Conservation (phyloP, 1,139 yeast genomes). For the Saccharomyces hybrid region DNA sequence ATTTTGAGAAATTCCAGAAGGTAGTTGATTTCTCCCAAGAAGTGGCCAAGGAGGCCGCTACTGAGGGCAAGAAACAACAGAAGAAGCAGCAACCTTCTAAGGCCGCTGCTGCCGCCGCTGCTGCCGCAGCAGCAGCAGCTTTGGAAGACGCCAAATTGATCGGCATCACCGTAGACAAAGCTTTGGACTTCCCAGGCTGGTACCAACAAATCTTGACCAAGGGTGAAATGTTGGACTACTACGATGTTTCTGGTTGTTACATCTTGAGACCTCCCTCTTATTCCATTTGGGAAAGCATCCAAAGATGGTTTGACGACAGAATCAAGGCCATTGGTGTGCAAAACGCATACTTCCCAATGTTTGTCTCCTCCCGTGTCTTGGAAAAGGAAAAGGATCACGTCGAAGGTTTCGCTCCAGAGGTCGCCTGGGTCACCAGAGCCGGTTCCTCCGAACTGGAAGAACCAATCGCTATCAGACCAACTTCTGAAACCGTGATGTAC, state of each 20-base stretch:
- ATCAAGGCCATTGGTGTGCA: slow-evolving; percentile 87
- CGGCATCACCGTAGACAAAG: slow-evolving; percentile 92
- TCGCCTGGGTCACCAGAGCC: slow-evolving; percentile 98
- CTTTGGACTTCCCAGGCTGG: slow-evolving; percentile 91
- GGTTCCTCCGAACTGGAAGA: slow-evolving; percentile 92
- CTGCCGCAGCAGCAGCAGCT: slow-evolving; percentile 24
- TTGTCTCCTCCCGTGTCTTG: slow-evolving; percentile 83
- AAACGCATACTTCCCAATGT: slow-evolving; percentile 97
- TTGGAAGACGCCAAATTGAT: slow-evolving; percentile 86
- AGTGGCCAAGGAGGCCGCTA: slow-evolving; percentile 26
- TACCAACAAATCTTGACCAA: slow-evolving; percentile 91
- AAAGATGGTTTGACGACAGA: slow-evolving; percentile 69
- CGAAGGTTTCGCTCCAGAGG: slow-evolving; percentile 99
- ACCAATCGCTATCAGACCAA: slow-evolving; percentile 98
- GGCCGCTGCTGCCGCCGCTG: slow-evolving; percentile 28
- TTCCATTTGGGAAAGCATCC: slow-evolving; percentile 90
- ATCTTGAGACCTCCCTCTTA: slow-evolving; percentile 95
- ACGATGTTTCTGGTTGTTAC: slow-evolving; percentile 98
- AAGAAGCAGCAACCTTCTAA: slow-evolving; percentile 28
- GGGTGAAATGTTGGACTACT: slow-evolving; percentile 97
- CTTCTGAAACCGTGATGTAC: slow-evolving; percentile 98
- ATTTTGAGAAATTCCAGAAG: slow-evolving; percentile 41
- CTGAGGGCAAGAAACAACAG: slow-evolving; percentile 10
- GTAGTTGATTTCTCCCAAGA: slow-evolving; percentile 49
- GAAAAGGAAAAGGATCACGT: slow-evolving; percentile 98